These are phyloP conservation scores for Fusarium neocosmosporiellum DNA, from an alignment of 2,329 filamentous ascomycete species.

Conservation along the genomic window DNA sequence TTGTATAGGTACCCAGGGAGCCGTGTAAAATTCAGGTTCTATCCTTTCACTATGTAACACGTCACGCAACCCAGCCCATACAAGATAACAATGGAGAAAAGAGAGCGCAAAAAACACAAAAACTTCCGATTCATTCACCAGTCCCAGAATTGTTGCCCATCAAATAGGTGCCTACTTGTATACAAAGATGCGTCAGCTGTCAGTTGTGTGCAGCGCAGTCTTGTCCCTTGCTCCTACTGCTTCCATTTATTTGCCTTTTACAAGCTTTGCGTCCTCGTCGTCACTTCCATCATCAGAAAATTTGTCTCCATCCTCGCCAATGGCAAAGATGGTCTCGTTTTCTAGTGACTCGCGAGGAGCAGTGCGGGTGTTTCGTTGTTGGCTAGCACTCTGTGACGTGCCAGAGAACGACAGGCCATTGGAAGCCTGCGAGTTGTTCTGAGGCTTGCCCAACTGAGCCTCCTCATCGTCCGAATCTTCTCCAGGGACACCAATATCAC, in stretches of 20 bases:
- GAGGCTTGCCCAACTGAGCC: slow-evolving; percentile 57
- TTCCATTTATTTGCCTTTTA: slow-evolving; percentile 56
- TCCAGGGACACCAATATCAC: slow-evolving; percentile 83
- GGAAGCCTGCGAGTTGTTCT: slow-evolving; percentile 36
- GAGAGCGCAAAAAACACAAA: slow-evolving; percentile 4
- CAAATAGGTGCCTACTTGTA: slow-evolving; percentile 31
- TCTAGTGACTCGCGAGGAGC: slow-evolving; percentile 72
- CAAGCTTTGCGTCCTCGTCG: slow-evolving; percentile 67
- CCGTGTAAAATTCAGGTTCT: slow-evolving; percentile 7
- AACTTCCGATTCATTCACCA: slow-evolving; percentile 35
- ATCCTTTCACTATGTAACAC: slow-evolving; percentile 19
- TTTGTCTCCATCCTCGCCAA: slow-evolving; percentile 85
- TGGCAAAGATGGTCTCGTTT: slow-evolving; percentile 95
- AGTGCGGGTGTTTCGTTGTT: slow-evolving; percentile 41
- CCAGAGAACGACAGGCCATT: slow-evolving; percentile 41
- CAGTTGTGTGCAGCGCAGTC: background rate
- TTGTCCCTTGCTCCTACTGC: slow-evolving; percentile 4
- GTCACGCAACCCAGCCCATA: background rate
- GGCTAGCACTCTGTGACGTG: slow-evolving; percentile 36
- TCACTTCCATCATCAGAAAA: slow-evolving; percentile 78
- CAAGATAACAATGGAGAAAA: background rate
- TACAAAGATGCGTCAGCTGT: slow-evolving; percentile 27
- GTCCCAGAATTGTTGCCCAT: slow-evolving; percentile 21
- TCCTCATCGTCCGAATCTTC: slow-evolving; percentile 69
- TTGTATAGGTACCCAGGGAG: background rate